Conservation (phyloP, 192 early-diverging fungal species). For the Rhizoclosmatium sp. region DNA sequence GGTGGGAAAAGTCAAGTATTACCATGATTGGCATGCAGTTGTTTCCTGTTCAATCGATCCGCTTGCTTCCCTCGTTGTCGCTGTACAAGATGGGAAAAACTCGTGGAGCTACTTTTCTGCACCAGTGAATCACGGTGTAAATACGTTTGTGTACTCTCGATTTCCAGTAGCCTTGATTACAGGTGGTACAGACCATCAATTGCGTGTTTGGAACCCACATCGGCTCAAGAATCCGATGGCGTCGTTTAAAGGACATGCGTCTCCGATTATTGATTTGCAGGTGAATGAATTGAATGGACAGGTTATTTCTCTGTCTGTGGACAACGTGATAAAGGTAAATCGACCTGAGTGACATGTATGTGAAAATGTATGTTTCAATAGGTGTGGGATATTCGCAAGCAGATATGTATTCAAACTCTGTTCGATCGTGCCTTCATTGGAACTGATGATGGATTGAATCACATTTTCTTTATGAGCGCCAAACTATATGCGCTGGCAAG, state of each 20-base stretch:
- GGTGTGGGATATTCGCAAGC: constrained; percentile 65
- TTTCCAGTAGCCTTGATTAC: constrained; percentile 60
- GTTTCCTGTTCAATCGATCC: constrained; percentile 60
- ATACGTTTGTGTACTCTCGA: constrained; percentile 52
- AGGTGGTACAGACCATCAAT: constrained; percentile 59
- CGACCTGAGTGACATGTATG: no score
- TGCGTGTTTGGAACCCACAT: constrained; percentile 65
- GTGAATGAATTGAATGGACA: constrained; percentile 55
- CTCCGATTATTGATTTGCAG: constrained; percentile 55
- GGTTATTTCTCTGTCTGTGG: constrained; percentile 54
- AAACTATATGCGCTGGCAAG: constrained; percentile 46
- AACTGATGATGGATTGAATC: constrained; percentile 51
- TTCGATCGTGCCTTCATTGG: constrained; percentile 16
- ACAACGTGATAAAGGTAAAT: constrained; percentile 53
- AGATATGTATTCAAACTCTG: constrained; percentile 60
- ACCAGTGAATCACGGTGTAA: constrained; percentile 57
- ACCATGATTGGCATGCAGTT: constrained; percentile 55
- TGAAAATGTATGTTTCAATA: background rate
- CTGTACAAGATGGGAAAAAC: constrained; percentile 45
- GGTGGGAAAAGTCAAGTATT: constrained; percentile 55
- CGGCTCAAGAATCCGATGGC: constrained; percentile 56
- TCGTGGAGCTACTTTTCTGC: constrained; percentile 53
- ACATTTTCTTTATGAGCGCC: constrained; percentile 47
- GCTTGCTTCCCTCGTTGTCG: constrained; percentile 56
- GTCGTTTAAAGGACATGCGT: constrained; percentile 52